These are phyloP conservation scores for Tolypocladium tropicale DNA, from an alignment of 2,329 filamentous ascomycete species.

Conservation along the genomic window DNA sequence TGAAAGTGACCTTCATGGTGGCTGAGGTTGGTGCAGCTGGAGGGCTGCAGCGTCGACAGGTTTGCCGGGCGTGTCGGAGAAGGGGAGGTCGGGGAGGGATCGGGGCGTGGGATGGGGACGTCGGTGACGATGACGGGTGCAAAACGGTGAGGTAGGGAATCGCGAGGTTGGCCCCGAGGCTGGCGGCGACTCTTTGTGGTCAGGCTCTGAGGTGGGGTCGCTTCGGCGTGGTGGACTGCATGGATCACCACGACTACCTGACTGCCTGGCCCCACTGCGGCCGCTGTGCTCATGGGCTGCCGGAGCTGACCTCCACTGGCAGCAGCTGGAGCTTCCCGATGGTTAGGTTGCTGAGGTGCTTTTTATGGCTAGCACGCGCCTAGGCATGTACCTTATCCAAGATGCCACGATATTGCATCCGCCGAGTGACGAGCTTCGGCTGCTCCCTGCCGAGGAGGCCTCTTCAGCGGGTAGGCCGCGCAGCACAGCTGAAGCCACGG, in stretches of 20 bases:
- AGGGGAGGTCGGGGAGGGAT: not conserved
- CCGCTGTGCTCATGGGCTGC: too few species aligned
- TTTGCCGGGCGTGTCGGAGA: not conserved
- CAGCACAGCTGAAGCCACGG: too few species aligned
- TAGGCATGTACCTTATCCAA: too few species aligned
- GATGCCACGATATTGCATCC: too few species aligned
- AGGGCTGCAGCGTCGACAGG: conserved; percentile 2
- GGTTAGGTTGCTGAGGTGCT: too few species aligned
- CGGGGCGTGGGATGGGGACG: not conserved
- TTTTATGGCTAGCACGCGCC: too few species aligned
- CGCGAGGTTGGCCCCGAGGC: conserved; percentile 2
- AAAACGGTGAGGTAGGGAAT: conserved; percentile 1
- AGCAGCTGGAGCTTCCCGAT: too few species aligned
- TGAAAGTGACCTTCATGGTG: conserved; percentile 61
- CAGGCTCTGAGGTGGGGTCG: conserved; percentile 4
- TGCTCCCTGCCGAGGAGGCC: too few species aligned
- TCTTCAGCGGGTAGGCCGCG: too few species aligned
- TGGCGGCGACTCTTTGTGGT: conserved; percentile 2
- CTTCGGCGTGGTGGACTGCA: not conserved
- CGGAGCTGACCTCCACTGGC: too few species aligned
- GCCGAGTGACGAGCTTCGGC: too few species aligned
- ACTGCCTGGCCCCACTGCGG: conserved; percentile 1
- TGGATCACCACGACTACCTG: not conserved
- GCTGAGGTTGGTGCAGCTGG: conserved; percentile 25
- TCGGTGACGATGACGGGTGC: conserved; percentile 4